A percentile compares a stretch with the other conserved stretches of the same genome.
phyloP scores from a whole-genome alignment of 257 asterid genomes.

The Craterostigma plantagineum region DNA sequence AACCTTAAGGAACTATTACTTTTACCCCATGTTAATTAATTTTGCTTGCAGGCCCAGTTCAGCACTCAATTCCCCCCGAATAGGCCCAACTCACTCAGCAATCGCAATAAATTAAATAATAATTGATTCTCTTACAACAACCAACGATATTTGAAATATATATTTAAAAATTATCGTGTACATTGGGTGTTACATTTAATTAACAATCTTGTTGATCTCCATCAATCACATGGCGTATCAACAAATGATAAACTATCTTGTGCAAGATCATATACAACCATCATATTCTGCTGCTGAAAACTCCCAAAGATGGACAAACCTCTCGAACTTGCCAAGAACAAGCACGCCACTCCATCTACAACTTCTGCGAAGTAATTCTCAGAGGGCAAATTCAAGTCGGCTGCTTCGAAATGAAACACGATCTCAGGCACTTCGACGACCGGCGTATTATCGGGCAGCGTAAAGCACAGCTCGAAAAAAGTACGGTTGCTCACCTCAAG shows the following conservation, averaged over 20 bases:
- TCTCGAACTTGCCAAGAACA: constrained; percentile 64
- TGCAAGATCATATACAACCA: constrained; percentile 52
- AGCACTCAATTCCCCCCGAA: no score
- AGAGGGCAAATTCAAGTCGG: constrained; percentile 57
- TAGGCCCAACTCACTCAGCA: no score
- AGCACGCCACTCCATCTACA: constrained; percentile 44
- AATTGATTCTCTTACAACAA: no score
- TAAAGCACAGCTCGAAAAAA: constrained; percentile 62
- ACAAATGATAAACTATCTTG: constrained; percentile 49
- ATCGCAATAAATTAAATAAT: no score
- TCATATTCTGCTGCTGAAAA: constrained; percentile 62
- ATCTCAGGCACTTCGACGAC: constrained; percentile 44
- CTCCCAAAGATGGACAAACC: constrained; percentile 82
- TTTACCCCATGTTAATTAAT: no score
- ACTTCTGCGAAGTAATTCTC: constrained; percentile 57
- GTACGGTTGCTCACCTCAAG: constrained; percentile 28
- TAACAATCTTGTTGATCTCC: no score
- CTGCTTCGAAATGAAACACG: constrained; percentile 42
- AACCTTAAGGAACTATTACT: no score
- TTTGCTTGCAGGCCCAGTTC: no score
- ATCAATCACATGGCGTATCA: constrained; percentile 15
- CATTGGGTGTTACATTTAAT: no score
- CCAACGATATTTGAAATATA: no score
- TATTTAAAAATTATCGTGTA: no score
- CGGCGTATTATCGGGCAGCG: constrained; percentile 17